Evolutionary conservation across 2,329 filamentous ascomycete genomes (phyloP).

Genomic region (Colletotrichum coccodes): DNA sequence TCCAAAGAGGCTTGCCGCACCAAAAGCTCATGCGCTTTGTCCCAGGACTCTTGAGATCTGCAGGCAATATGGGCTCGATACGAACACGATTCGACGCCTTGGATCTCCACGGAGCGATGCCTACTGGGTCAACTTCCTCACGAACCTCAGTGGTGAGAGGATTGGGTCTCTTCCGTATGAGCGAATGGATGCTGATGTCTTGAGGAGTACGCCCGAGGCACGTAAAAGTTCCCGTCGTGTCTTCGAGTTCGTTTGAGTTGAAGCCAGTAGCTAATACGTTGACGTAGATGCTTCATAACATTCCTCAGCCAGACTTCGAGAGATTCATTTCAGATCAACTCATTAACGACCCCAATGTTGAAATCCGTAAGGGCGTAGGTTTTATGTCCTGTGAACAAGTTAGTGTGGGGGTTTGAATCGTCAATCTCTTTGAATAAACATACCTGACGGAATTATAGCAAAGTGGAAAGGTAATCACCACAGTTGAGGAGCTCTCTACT

Average conservation of each 20-base stretch:
- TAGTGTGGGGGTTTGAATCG: not conserved
- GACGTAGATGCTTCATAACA: slow-evolving; percentile 51
- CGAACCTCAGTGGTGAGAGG: slow-evolving; percentile 25
- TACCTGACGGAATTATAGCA: slow-evolving; percentile 13
- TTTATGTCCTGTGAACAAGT: slow-evolving; percentile 48
- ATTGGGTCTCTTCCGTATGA: slow-evolving; percentile 29
- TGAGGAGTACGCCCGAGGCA: slow-evolving; percentile 32
- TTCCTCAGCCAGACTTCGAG: slow-evolving; percentile 52
- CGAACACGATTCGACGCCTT: slow-evolving; percentile 14
- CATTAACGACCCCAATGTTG: slow-evolving; percentile 38
- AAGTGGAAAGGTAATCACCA: slow-evolving; percentile 39
- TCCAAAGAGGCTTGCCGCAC: slow-evolving; percentile 40
- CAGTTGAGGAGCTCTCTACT: slow-evolving; percentile 41
- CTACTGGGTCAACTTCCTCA: slow-evolving; percentile 31
- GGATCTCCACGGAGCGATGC: slow-evolving; percentile 26
- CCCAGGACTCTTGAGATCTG: slow-evolving; percentile 32
- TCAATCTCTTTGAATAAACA: not conserved
- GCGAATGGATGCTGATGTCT: slow-evolving; percentile 27
- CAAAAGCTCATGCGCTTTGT: slow-evolving; percentile 32
- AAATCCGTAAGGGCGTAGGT: slow-evolving; percentile 43
- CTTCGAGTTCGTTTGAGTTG: not conserved
- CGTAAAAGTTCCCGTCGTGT: not conserved
- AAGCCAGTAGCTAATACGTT: not conserved
- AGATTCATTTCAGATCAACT: slow-evolving; percentile 39
- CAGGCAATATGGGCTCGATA: slow-evolving; percentile 29